phyloP scores from a whole-genome alignment of 2,329 filamentous ascomycete species.

The Hymenoscyphus fructigenus region DNA sequence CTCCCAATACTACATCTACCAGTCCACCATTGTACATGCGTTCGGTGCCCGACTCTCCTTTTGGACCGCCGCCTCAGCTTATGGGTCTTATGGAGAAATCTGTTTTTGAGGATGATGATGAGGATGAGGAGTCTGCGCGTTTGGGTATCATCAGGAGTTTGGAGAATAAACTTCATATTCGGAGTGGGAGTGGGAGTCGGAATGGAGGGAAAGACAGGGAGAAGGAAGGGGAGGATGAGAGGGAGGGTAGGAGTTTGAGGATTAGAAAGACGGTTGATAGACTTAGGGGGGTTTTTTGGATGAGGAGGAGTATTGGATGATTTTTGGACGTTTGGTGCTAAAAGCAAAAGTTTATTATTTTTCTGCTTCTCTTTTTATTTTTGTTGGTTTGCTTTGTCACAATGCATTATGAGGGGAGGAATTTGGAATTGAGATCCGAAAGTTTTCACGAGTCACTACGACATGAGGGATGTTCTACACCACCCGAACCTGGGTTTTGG shows the following conservation, averaged over 20 bases:
- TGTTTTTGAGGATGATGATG: slow-evolving; percentile 45
- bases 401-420: neutral
- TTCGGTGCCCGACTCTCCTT: neutral
- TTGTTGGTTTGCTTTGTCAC: neutral
- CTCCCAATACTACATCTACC: neutral
- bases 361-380: neutral
- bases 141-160: slow-evolving; percentile 69
- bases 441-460: neutral
- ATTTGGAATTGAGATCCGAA: neutral
- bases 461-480: neutral
- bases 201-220: neutral
- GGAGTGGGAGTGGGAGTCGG: slow-evolving; percentile 62
- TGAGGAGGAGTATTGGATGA: neutral
- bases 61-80: neutral
- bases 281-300: neutral
- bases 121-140: slow-evolving; percentile 55
- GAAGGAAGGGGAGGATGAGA: slow-evolving; percentile 26
- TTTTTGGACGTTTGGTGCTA: neutral
- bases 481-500: neutral
- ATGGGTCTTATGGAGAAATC: neutral
- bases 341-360: neutral
- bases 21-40: neutral
- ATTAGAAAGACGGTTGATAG: slow-evolving; percentile 31
- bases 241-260: slow-evolving; percentile 72
- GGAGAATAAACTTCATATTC: slow-evolving; percentile 69